Conservation (phyloP, 106 monocot genomes). For the Alisma plantagoaquatica region DNA sequence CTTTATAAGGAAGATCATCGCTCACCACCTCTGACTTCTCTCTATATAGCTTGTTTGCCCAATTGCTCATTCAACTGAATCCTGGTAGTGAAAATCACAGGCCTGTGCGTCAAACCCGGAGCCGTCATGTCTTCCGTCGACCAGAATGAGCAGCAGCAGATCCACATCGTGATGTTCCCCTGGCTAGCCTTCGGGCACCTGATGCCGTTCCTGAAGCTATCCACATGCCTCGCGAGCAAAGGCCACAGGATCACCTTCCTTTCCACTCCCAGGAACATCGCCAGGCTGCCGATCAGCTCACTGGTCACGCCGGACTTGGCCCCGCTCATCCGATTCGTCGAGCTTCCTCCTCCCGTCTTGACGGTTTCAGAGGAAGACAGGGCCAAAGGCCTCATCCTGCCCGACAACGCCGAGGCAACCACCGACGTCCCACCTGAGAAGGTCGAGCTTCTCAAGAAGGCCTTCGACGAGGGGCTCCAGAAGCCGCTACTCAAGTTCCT, state of each 20-base stretch:
- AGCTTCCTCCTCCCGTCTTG: constrained; percentile 23
- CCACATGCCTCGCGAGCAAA: constrained; percentile 2
- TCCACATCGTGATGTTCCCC: constrained; percentile 10
- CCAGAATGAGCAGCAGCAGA: neutral
- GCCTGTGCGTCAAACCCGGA: neutral
- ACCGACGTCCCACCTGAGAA: constrained; percentile 38
- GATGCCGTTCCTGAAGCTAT: constrained; percentile 12
- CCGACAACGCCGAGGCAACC: constrained; percentile 37
- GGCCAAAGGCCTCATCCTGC: constrained; percentile 24
- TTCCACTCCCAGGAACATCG: constrained; percentile 33
- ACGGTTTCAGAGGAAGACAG: no score
- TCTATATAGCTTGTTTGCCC: no score
- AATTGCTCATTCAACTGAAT: no score
- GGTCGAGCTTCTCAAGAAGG: constrained; percentile 23
- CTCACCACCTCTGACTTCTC: no score
- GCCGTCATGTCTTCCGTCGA: neutral
- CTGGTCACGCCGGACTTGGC: constrained; percentile 9
- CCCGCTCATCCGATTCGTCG: constrained; percentile 26
- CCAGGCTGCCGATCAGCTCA: constrained; percentile 29
- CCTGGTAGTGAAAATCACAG: no score
- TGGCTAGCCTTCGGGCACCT: constrained; percentile 17
- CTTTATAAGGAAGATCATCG: no score
- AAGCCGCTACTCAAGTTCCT: constrained; percentile 12
- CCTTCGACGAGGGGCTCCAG: constrained; percentile 33
- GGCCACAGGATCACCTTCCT: constrained; percentile 23